Conservation (phyloP, 202 grass and related monocot species). For the Zizania palustris region DNA sequence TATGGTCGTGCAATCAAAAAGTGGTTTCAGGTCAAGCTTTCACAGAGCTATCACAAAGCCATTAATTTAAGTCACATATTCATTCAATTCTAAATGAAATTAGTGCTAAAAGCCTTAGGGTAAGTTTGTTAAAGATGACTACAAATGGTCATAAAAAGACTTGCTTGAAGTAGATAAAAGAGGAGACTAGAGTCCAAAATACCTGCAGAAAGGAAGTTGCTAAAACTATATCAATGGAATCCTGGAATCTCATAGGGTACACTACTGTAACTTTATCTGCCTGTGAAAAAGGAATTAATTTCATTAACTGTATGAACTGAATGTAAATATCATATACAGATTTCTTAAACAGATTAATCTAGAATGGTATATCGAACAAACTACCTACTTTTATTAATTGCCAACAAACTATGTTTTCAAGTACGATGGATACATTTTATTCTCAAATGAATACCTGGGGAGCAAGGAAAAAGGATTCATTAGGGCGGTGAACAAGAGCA, state of each 20-base stretch:
- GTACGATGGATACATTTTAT: slow-evolving; percentile 19
- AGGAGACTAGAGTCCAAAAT: slow-evolving; percentile 35
- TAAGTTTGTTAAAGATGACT: slow-evolving; percentile 10
- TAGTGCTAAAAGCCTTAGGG: slow-evolving; percentile 24
- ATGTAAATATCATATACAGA: slow-evolving; percentile 24
- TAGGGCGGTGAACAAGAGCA: slow-evolving; percentile 94
- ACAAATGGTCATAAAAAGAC: slow-evolving; percentile 24
- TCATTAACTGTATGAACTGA: not conserved
- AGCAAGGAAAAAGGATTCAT: slow-evolving; percentile 93
- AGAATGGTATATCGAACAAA: slow-evolving; percentile 22
- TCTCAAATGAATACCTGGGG: slow-evolving; percentile 67
- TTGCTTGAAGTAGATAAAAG: slow-evolving; percentile 23
- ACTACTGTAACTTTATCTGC: slow-evolving; percentile 83
- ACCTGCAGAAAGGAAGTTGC: slow-evolving; percentile 98
- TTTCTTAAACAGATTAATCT: not conserved
- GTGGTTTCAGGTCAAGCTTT: not conserved
- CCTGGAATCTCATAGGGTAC: slow-evolving; percentile 98
- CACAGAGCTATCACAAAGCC: slow-evolving; percentile 13
- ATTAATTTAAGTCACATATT: slow-evolving; percentile 20
- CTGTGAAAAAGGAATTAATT: slow-evolving; percentile 47
- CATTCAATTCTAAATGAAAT: slow-evolving; percentile 4
- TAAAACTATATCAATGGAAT: slow-evolving; percentile 91
- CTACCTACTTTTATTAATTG: not conserved
- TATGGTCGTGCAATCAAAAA: slow-evolving; percentile 29
- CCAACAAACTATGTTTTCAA: not conserved